Base-by-base conservation (phyloP, 202 grass and related monocot genomes). In the Miscanthus sacchariflorus region DNA sequence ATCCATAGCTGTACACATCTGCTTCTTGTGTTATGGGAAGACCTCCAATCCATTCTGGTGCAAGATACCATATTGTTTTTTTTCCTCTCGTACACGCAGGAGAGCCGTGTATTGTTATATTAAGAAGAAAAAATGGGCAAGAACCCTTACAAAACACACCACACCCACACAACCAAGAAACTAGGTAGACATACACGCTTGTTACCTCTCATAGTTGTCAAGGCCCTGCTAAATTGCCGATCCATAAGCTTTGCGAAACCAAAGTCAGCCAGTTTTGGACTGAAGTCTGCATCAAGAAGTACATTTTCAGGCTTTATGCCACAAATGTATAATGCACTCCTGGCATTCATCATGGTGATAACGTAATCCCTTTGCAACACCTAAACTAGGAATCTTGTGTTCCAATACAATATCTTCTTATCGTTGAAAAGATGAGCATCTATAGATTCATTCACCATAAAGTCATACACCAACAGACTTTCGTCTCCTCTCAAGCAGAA, bases 1-100 rank as follows among this genome's bases (percentile, higher is more conserved):
- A 92, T 87, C 83, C 79, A 5, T 69, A 89, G 58, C 90, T 92
- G 40, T 89, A 84, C 4, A 84, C 84, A 63, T 89, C 84, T 48
- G 48, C 84, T 72, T 92, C 87, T 50, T 36, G 19, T 21, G 83
- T 87, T 38, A 89, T 83, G 4, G 87, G 65, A 15, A 79, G 19
- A 38, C 87, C 79, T 1, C 45, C 12, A 2, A 89, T 73, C 90
- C 90, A 92, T 65, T 92, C 83, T 8, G 82, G 86, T 27, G 90
- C 82, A 38, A 91, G 77, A 56, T 88, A 85, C n/a, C 85, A 76
- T 23, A 81, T 35, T 69, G 89, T 88, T 82, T 33, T 38, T 38
- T 45, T 45, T 45, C 7, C 39, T 40, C 39, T 40, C 8, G 8
- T 0, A 43, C 42, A 43, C 8, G 42, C 42, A 43, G 42, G 42